Percentiles rank a stretch among this genome's conserved stretches.
Conservation (phyloP, 2,329 filamentous ascomycete genomes). For the Orbilia blumenaviensis region DNA sequence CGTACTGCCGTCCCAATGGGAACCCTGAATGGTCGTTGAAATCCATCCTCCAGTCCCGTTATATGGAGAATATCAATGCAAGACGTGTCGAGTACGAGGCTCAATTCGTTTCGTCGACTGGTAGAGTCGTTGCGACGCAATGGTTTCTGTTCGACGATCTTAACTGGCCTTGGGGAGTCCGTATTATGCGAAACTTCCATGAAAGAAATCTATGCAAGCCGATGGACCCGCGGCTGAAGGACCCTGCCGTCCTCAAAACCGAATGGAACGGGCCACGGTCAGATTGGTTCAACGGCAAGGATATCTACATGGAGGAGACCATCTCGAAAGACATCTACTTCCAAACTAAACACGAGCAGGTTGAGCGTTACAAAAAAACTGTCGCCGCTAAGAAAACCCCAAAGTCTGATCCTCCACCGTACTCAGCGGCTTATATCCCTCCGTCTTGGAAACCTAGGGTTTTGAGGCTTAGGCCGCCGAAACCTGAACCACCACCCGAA, state of each 20-base stretch:
- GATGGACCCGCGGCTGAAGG: constrained; percentile 36
- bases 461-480: background rate
- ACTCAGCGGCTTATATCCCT: no score
- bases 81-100: constrained; percentile 24
- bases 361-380: background rate
- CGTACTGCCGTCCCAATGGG: constrained; percentile 11
- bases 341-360: background rate
- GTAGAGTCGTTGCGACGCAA: background rate
- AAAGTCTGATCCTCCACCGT: no score
- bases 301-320: constrained; percentile 15
- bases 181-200: constrained; percentile 25
- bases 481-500: background rate
- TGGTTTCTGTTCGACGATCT: constrained; percentile 39
- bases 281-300: constrained; percentile 40
- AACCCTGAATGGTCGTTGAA: constrained; percentile 41
- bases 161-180: constrained; percentile 41
- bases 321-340: background rate
- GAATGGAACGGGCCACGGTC: constrained; percentile 12
- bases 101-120: constrained; percentile 7
- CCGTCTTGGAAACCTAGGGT: no score
- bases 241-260: background rate
- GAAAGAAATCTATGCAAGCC: constrained; percentile 14
- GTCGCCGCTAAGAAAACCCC: background rate
- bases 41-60: constrained; percentile 21
- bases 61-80: background rate